A percentile compares a stretch with the other conserved stretches of the same genome.
Evolutionary conservation across 345 rosid species (phyloP).

Genomic region (Euclidium syriacum): DNA sequence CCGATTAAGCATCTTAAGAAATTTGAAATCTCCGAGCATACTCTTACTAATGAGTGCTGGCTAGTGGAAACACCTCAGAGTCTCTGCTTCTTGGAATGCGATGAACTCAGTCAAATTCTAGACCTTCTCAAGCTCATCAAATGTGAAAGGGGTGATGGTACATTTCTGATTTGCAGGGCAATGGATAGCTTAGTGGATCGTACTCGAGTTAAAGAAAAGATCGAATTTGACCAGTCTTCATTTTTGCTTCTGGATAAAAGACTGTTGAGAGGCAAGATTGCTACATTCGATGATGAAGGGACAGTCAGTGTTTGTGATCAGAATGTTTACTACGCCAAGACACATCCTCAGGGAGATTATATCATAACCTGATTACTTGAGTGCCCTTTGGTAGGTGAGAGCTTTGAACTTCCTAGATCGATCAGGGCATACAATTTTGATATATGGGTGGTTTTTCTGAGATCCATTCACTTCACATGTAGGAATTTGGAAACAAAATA

Average conservation of each 20-base stretch:
- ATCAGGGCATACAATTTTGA: slow-evolving; percentile 2
- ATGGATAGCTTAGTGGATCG: not conserved
- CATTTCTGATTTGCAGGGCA: not conserved
- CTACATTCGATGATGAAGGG: slow-evolving; percentile 11
- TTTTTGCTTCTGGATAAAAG: slow-evolving; percentile 6
- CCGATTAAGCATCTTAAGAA: not conserved
- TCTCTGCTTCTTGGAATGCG: not conserved
- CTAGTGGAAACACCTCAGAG: slow-evolving; percentile 4
- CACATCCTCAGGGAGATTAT: not conserved
- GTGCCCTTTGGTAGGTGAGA: not conserved
- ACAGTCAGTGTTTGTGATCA: not conserved
- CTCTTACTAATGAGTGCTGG: not conserved
- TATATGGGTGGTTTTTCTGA: slow-evolving; percentile 15
- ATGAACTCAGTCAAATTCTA: not conserved
- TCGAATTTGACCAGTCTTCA: slow-evolving; percentile 1
- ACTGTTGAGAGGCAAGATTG: not conserved
- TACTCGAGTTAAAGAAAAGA: slow-evolving; percentile 8
- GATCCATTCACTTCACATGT: not conserved
- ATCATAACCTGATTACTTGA: not conserved
- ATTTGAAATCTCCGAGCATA: not conserved
- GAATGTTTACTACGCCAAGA: not conserved
- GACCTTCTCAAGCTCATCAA: not conserved
- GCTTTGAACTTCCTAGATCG: not conserved
- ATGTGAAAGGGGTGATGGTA: slow-evolving; percentile 4
- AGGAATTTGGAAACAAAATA: not conserved